phyloP scores from a whole-genome alignment of 345 rosid species.

The Syzygium jambos region DNA sequence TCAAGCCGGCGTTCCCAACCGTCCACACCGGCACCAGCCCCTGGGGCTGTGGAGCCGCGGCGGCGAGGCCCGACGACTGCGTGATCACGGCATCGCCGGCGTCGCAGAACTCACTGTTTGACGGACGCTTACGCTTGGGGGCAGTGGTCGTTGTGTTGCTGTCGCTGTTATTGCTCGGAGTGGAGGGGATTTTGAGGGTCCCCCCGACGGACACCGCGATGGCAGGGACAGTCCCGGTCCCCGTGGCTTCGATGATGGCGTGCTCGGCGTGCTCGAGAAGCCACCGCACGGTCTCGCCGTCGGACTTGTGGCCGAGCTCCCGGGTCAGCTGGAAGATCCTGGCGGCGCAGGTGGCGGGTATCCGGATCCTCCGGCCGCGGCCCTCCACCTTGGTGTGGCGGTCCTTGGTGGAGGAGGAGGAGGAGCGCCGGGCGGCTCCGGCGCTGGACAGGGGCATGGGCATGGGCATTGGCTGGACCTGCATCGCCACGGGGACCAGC shows the following conservation, averaged over 20 bases:
- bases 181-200: conserved; percentile 31
- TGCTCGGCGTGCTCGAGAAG: conserved; percentile 38
- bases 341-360: conserved; percentile 48
- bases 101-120: conserved; percentile 25
- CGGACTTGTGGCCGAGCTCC: conserved; percentile 39
- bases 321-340: conserved; percentile 39
- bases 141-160: background rate
- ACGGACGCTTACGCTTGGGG: conserved; percentile 23
- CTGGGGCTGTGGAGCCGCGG: conserved; percentile 14
- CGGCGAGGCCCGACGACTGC: conserved; percentile 20
- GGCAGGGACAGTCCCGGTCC: conserved; percentile 37
- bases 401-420: conserved; percentile 36
- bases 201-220: conserved; percentile 36
- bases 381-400: conserved; percentile 55
- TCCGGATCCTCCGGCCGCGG: conserved; percentile 50
- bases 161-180: background rate
- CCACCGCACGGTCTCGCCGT: conserved; percentile 49
- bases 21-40: conserved; percentile 37
- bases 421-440: background rate
- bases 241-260: conserved; percentile 37
- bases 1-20: conserved; percentile 22
- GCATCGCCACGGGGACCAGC: conserved; percentile 16
- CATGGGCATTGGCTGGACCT: conserved; percentile 1
- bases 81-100: conserved; percentile 10
- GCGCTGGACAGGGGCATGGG: conserved; percentile 2